These are phyloP conservation scores for Baorangia bicolor DNA, from an alignment of 768 basidiomycete species.

Conservation along the genomic window DNA sequence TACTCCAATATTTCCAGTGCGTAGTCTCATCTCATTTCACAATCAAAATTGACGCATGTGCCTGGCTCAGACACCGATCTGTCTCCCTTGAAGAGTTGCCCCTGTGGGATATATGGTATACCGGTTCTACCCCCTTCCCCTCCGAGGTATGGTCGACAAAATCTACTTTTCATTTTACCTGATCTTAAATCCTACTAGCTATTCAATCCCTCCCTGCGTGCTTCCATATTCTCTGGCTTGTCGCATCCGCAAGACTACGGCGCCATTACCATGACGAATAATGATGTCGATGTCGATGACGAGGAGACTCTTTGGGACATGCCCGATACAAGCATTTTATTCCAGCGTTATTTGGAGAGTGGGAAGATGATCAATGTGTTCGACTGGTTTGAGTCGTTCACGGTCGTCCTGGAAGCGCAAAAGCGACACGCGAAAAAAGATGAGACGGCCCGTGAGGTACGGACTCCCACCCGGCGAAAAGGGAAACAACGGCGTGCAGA, in stretches of 20 bases:
- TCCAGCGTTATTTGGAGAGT: conserved; percentile 73
- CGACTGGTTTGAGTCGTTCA: conserved; percentile 86
- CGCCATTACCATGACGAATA: background rate
- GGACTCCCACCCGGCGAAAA: conserved; percentile 25
- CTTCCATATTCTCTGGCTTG: conserved; percentile 60
- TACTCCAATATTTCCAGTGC: conserved; percentile 51
- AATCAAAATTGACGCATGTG: background rate
- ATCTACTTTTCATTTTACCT: background rate
- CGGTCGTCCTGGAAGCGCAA: conserved; percentile 62
- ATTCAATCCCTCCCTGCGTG: conserved; percentile 67
- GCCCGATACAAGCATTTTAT: conserved; percentile 76
- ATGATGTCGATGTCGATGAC: conserved; percentile 22
- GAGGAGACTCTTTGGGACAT: conserved; percentile 47
- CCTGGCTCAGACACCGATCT: conserved; percentile 39
- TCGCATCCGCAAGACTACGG: conserved; percentile 54
- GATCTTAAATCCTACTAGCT: conserved; percentile 40
- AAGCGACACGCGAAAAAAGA: conserved; percentile 12
- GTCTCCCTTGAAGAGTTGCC: conserved; percentile 47
- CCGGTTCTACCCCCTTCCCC: conserved; percentile 61
- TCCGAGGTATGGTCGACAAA: conserved; percentile 49
- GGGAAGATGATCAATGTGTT: conserved; percentile 84
- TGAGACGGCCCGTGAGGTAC: background rate
- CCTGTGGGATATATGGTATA: conserved; percentile 77
- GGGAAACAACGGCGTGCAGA: conserved; percentile 28
- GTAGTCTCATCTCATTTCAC: conserved; percentile 11